These are phyloP conservation scores for Cercospora janseana DNA, from an alignment of 2,329 filamentous ascomycete genomes.

Conservation along the genomic window DNA sequence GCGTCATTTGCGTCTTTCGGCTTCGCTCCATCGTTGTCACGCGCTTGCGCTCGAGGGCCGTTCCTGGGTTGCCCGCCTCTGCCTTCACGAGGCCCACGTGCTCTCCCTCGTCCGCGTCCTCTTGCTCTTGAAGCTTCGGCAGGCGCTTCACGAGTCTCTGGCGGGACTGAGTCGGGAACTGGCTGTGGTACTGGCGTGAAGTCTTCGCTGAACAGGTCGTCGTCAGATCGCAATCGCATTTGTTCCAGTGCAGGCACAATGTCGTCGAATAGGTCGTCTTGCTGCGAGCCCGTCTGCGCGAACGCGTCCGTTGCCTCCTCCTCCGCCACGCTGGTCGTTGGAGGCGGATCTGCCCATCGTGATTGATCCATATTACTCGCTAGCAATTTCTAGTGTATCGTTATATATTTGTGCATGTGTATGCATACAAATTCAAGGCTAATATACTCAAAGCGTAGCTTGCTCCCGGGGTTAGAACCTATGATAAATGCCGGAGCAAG, in stretches of 20 bases:
- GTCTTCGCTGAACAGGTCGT: conserved; percentile 53
- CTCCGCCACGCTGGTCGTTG: not conserved
- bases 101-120: conserved; percentile 28
- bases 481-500: too few species aligned
- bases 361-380: conserved; percentile 9
- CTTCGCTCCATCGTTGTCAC: not conserved
- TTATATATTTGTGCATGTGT: too few species aligned
- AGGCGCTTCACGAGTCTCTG: conserved; percentile 20
- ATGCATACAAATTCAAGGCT: too few species aligned
- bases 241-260: conserved; percentile 43
- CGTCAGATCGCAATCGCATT: conserved; percentile 51
- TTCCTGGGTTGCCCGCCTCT: conserved; percentile 13
- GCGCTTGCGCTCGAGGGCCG: not conserved
- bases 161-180: conserved; percentile 31
- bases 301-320: conserved; percentile 23
- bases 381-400: too few species aligned
- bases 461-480: too few species aligned
- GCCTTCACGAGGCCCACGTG: conserved; percentile 21
- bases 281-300: conserved; percentile 36
- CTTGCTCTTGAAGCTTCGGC: conserved; percentile 11
- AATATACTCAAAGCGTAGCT: too few species aligned
- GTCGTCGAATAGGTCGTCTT: conserved; percentile 39
- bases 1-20: not conserved
- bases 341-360: conserved; percentile 3
- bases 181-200: conserved; percentile 49